Base-by-base conservation (phyloP, 257 asterid species). In the Coffea canephora region DNA sequence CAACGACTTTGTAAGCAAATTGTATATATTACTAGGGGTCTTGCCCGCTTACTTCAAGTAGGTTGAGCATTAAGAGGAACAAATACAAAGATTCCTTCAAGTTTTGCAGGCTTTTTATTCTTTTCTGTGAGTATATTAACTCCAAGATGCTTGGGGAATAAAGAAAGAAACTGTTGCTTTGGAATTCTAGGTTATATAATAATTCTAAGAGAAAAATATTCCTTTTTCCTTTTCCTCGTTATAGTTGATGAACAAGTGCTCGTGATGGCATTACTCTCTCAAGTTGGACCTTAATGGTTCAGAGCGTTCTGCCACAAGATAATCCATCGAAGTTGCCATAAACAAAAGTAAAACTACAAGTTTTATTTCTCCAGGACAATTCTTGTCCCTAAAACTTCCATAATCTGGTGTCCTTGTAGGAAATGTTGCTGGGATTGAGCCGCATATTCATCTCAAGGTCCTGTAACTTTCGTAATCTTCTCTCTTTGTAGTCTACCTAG, bases 401-500 rank as follows among this genome's bases (percentile, higher is more conserved):
- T 55, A 39, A 39, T 34, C 0, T 11, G 46, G 69, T 75, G 34
- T 57, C 25, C 39, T 23, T 75, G 78, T 69, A 75, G 78, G 78
- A 75, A 75, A 75, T 75, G 69, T 57, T 36, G 69, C 2, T 2
- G 69, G 55, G 0, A 43, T 39, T 61, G 57, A 21, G 41, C 71
- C 57, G n/a, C 64, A 75, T 50, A 75, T 75, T 46, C 21, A 59
- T 61, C 57, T 75, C n/a, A 62, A 75, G 78, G 71, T 75, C 43
- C 43, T 59, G n/a, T 41, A 46, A 31, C 23, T n/a, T 31, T 43
- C 71, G 3, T 7, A 36, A 62, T 45, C 65, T 27, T 45, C 72
- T 25, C 68, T 59, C 4, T 68, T 66, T 45, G 34, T 14, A 49
- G 49, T 23, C 73, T 45, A 25, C 55, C n/a, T 8, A 25, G 49